Evolutionary conservation across 2,329 filamentous ascomycete species (phyloP).

Genomic region (Aaosphaeria arxii): DNA sequence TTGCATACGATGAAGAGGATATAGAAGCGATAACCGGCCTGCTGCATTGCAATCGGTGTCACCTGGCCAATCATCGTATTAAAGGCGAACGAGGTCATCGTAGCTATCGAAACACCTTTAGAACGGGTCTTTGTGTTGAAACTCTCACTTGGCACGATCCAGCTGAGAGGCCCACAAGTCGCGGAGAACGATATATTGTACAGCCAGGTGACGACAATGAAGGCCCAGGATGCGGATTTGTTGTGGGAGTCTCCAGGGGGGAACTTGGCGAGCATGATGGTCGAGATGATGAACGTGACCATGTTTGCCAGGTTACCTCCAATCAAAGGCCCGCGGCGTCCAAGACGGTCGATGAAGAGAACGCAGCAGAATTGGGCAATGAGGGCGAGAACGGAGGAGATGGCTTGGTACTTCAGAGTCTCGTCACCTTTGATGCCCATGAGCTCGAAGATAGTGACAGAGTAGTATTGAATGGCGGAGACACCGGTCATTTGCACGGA

Average conservation of each 20-base stretch:
- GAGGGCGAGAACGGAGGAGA: conserved; percentile 68
- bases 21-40: conserved; percentile 57
- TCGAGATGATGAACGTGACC: conserved; percentile 69
- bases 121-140: conserved; percentile 74
- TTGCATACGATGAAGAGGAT: conserved; percentile 64
- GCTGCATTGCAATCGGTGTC: conserved; percentile 59
- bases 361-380: conserved; percentile 68
- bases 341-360: conserved; percentile 65
- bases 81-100: conserved; percentile 71
- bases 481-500: conserved; percentile 72
- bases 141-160: conserved; percentile 67
- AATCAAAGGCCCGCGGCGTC: conserved; percentile 71
- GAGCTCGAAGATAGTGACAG: conserved; percentile 62
- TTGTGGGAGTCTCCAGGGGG: conserved; percentile 56
- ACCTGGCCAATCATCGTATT: conserved; percentile 74
- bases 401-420: conserved; percentile 72
- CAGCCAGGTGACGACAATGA: conserved; percentile 74
- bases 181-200: conserved; percentile 76
- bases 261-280: conserved; percentile 56
- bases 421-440: conserved; percentile 66
- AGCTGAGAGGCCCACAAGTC: conserved; percentile 66
- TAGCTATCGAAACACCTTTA: conserved; percentile 72
- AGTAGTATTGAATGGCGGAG: conserved; percentile 68
- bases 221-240: conserved; percentile 63
- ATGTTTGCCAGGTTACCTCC: conserved; percentile 69